phyloP scores from a whole-genome alignment of 768 basidiomycete species.

The Austroboletus eburneus region DNA sequence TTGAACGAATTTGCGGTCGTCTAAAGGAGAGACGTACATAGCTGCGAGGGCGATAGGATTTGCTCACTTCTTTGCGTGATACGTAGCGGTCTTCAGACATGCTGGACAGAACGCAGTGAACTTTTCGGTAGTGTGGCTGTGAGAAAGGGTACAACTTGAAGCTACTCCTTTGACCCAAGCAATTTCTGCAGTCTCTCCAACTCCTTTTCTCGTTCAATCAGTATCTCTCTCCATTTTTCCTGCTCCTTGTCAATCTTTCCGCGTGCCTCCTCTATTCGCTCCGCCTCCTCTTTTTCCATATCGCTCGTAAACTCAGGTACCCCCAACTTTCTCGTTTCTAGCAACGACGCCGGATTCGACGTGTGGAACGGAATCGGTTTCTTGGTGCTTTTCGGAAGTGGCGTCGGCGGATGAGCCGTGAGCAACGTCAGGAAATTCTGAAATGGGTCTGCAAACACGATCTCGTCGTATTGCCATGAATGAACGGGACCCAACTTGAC shows the following conservation, averaged over 20 bases:
- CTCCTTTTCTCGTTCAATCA: conserved; percentile 84
- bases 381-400: conserved; percentile 57
- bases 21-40: conserved; percentile 25
- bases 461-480: conserved; percentile 98
- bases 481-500: conserved; percentile 76
- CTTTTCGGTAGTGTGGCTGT: conserved; percentile 12
- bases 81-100: conserved; percentile 36
- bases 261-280: conserved; percentile 72
- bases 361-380: conserved; percentile 71
- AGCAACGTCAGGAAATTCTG: conserved; percentile 81
- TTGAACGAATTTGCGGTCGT: not conserved
- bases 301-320: conserved; percentile 78
- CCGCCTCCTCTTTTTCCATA: conserved; percentile 87
- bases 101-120: not conserved
- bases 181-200: conserved; percentile 61
- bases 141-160: not conserved
- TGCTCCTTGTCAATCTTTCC: conserved; percentile 71
- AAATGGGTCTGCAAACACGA: conserved; percentile 93
- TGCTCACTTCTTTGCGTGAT: conserved; percentile 27
- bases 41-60: conserved; percentile 38
- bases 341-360: conserved; percentile 54
- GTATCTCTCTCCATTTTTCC: conserved; percentile 59
- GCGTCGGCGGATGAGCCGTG: conserved; percentile 78
- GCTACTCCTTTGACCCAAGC: conserved; percentile 17
- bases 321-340: conserved; percentile 58